Evolutionary conservation across 2,329 filamentous ascomycete genomes (phyloP).

Genomic region (Ophiostoma montium): DNA sequence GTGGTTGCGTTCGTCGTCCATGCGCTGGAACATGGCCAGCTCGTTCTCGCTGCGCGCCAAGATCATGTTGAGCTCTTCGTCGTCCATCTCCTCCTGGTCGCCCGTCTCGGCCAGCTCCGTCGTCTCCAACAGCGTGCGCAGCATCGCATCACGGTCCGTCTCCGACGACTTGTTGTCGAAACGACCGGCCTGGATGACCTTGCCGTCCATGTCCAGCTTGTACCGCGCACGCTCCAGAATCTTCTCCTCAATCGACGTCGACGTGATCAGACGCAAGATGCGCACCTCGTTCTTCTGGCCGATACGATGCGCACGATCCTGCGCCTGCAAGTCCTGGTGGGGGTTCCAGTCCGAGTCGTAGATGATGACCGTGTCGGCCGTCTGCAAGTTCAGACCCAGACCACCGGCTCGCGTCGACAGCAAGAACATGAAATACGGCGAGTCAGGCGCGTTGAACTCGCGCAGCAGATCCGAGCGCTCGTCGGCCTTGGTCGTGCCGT

Average conservation of each 20-base stretch:
- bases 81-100: slow-evolving; percentile 95
- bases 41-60: slow-evolving; percentile 81
- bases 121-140: slow-evolving; percentile 82
- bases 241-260: slow-evolving; percentile 96
- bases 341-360: slow-evolving; percentile 99
- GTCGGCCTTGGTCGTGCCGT: slow-evolving; percentile 94
- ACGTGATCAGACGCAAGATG: slow-evolving; percentile 88
- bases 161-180: slow-evolving; percentile 99
- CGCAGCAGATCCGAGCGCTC: slow-evolving; percentile 84
- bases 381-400: slow-evolving; percentile 92
- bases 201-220: slow-evolving; percentile 98
- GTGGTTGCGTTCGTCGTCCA: slow-evolving; percentile 61
- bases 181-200: slow-evolving; percentile 97
- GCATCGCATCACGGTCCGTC: slow-evolving; percentile 92
- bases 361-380: slow-evolving; percentile 97
- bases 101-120: slow-evolving; percentile 53
- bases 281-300: slow-evolving; percentile 99
- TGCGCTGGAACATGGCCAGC: slow-evolving; percentile 59
- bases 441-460: slow-evolving; percentile 78
- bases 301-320: slow-evolving; percentile 99
- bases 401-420: slow-evolving; percentile 98
- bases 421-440: slow-evolving; percentile 93
- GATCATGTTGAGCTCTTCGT: slow-evolving; percentile 90
- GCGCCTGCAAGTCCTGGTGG: slow-evolving; percentile 95
- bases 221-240: slow-evolving; percentile 92